Evolutionary conservation across 108 stramenopile species (phyloP).

Genomic region (Skeletonema grethae): DNA sequence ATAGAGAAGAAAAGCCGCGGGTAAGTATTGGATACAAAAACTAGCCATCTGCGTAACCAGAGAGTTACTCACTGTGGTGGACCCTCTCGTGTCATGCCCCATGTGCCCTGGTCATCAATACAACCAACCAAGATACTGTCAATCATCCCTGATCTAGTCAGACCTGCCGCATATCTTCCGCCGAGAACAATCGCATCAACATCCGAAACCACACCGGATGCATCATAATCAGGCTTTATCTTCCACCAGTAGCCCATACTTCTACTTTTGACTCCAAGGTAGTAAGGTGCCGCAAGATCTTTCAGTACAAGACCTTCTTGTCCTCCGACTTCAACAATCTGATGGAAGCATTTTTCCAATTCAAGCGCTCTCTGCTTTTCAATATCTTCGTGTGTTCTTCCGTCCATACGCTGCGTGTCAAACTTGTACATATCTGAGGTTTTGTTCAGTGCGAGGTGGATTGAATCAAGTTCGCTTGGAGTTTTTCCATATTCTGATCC

Average conservation of each 20-base stretch:
- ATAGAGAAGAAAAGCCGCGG: background rate
- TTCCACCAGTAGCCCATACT: constrained; percentile 77
- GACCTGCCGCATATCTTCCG: constrained; percentile 23
- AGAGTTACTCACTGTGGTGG: background rate
- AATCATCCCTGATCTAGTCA: constrained; percentile 38
- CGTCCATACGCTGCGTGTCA: constrained; percentile 31
- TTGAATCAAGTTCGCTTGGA: constrained; percentile 59
- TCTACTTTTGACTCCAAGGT: constrained; percentile 56
- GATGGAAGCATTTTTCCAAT: constrained; percentile 60
- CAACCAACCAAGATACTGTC: constrained; percentile 69
- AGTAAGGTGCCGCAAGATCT: constrained; percentile 76
- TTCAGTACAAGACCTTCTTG: constrained; percentile 84
- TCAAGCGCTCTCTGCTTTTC: constrained; percentile 58
- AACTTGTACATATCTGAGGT: constrained; percentile 27
- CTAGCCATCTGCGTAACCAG: background rate
- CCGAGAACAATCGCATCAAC: constrained; percentile 66
- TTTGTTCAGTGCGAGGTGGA: constrained; percentile 41
- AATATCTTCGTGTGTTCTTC: constrained; percentile 58
- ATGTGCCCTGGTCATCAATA: constrained; percentile 49
- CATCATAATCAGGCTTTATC: constrained; percentile 44
- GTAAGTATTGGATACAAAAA: background rate
- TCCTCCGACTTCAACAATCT: constrained; percentile 65
- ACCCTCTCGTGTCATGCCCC: constrained; percentile 5
- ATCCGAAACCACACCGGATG: constrained; percentile 44
- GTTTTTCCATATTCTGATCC: constrained; percentile 43